Evolutionary conservation across 331 rosid genomes (phyloP).

Genomic region (Spiraea crenata): DNA sequence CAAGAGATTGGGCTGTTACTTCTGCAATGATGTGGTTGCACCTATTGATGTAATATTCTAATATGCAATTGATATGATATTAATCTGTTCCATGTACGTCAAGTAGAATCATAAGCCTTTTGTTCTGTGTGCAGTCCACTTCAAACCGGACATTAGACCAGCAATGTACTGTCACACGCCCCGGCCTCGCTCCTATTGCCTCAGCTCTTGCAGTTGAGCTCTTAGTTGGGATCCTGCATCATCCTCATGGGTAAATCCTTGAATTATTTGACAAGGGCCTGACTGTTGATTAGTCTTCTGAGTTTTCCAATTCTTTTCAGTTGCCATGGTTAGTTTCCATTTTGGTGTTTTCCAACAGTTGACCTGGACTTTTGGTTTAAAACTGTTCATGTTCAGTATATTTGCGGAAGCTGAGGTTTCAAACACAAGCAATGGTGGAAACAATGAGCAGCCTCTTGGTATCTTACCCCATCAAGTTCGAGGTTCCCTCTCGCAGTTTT

Average conservation of each 20-base stretch:
- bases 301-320: background rate
- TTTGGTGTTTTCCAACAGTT: background rate
- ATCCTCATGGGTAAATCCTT: constrained; percentile 67
- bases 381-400: constrained; percentile 47
- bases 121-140: constrained; percentile 62
- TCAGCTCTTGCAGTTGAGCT: constrained; percentile 90
- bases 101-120: constrained; percentile 13
- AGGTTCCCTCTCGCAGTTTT: constrained; percentile 72
- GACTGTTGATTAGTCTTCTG: background rate
- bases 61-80: constrained; percentile 10
- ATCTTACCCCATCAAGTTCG: constrained; percentile 93
- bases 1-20: constrained; percentile 84
- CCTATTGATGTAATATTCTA: constrained; percentile 71
- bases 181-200: constrained; percentile 91
- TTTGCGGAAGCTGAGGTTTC: constrained; percentile 66
- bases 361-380: constrained; percentile 16
- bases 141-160: constrained; percentile 90
- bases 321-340: background rate
- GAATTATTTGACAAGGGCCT: background rate
- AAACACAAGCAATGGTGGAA: constrained; percentile 40
- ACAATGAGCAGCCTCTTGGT: constrained; percentile 75
- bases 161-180: constrained; percentile 93
- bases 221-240: constrained; percentile 75
- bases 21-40: constrained; percentile 89
- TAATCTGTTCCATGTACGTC: constrained; percentile 13